A percentile compares a stretch with the other conserved stretches of the same genome.
phyloP scores from a whole-genome alignment of 805 yeast genomes.

The Candida insectorum region DNA sequence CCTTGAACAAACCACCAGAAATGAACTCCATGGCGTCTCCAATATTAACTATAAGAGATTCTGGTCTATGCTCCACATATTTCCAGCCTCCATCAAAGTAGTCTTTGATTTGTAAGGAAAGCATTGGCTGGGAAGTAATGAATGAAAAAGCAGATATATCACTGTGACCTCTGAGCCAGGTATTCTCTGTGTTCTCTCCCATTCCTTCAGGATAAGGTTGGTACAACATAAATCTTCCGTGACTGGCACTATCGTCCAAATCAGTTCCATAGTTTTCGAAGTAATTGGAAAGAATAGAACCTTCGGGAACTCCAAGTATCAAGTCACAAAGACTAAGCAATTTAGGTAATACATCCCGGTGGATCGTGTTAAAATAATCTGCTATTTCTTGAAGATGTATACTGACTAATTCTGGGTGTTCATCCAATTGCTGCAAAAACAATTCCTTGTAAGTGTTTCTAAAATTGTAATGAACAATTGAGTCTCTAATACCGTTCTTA shows the following conservation, averaged over 20 bases:
- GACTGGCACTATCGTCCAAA: constrained; percentile 20
- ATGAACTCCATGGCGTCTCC: constrained; percentile 41
- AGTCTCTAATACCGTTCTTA: constrained; percentile 41
- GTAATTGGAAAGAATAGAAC: constrained; percentile 33
- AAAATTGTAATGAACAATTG: constrained; percentile 43
- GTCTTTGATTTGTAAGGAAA: constrained; percentile 38
- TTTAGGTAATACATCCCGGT: constrained; percentile 32
- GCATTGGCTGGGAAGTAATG: constrained; percentile 39
- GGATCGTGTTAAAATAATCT: constrained; percentile 36
- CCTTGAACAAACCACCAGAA: constrained; percentile 46
- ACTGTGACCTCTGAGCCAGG: constrained; percentile 48
- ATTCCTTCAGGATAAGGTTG: constrained; percentile 23
- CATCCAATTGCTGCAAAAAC: constrained; percentile 20
- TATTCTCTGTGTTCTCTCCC: constrained; percentile 28
- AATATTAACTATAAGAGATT: constrained; percentile 37
- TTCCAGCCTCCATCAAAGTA: constrained; percentile 35
- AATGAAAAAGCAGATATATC: constrained; percentile 41
- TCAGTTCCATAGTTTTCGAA: constrained; percentile 37
- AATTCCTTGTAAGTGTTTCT: constrained; percentile 35
- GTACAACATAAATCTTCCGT: constrained; percentile 27
- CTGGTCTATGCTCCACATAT: constrained; percentile 37
- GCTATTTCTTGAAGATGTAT: constrained; percentile 39
- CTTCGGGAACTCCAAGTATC: constrained; percentile 46
- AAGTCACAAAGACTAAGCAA: constrained; percentile 41
- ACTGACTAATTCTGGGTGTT: constrained; percentile 39